Evolutionary conservation across 2,329 filamentous ascomycete genomes (phyloP).

Genomic region (Fusarium tjaetaba): DNA sequence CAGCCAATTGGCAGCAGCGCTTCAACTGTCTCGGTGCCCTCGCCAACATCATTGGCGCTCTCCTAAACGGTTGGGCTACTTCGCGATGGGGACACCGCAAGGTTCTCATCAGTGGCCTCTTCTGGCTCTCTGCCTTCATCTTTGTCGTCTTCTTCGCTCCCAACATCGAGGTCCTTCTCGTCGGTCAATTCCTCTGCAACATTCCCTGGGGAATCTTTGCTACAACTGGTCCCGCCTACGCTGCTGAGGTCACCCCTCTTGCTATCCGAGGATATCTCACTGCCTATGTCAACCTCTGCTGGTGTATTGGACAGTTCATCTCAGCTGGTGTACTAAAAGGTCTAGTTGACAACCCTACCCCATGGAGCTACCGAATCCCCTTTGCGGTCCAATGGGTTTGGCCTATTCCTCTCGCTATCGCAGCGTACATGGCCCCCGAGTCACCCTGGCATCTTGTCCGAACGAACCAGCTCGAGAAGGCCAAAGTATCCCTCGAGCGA

Average conservation of each 20-base stretch:
- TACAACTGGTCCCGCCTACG: constrained; percentile 55
- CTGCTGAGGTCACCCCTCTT: constrained; percentile 55
- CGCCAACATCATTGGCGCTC: constrained; percentile 52
- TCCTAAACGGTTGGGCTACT: constrained; percentile 56
- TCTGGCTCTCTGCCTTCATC: constrained; percentile 54
- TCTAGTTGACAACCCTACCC: constrained; percentile 47
- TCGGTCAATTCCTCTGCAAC: constrained; percentile 58
- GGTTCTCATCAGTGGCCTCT: constrained; percentile 55
- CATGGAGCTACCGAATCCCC: constrained; percentile 54
- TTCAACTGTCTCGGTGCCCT: constrained; percentile 52
- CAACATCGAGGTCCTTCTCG: constrained; percentile 54
- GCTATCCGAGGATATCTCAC: constrained; percentile 56
- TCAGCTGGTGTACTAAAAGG: constrained; percentile 53
- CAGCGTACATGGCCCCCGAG: constrained; percentile 49
- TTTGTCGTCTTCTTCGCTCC: constrained; percentile 61
- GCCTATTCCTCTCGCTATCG: constrained; percentile 48
- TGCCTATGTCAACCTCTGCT: constrained; percentile 57
- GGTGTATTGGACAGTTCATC: constrained; percentile 55
- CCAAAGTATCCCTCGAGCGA: constrained; percentile 46
- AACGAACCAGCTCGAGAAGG: constrained; percentile 45
- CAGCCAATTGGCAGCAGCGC: constrained; percentile 61
- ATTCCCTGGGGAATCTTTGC: constrained; percentile 59
- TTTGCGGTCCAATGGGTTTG: constrained; percentile 55
- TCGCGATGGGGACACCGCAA: constrained; percentile 55
- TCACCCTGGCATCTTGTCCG: constrained; percentile 53